Evolutionary conservation across 768 basidiomycete genomes (phyloP).

Genomic region (Mycena rosella): DNA sequence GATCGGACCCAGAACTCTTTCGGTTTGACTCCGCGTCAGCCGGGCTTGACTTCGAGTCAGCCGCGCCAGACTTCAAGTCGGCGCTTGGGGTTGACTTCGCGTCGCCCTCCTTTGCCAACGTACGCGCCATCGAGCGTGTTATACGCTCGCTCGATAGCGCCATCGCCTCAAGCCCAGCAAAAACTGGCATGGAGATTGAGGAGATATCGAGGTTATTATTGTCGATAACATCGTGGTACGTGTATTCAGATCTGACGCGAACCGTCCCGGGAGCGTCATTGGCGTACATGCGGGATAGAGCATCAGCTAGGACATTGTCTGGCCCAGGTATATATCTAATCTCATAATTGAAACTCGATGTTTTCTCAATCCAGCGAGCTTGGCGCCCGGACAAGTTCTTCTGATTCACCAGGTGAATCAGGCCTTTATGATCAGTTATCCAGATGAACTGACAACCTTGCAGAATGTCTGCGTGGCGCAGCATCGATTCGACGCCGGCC

Average conservation of each 20-base stretch:
- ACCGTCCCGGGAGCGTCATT: conserved; percentile 3
- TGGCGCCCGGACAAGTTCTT: not conserved
- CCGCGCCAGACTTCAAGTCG: too few species aligned
- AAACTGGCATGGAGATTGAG: too few species aligned
- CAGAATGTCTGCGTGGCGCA: not conserved
- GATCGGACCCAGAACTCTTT: too few species aligned
- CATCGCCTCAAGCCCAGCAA: too few species aligned
- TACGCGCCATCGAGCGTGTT: too few species aligned
- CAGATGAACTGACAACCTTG: not conserved
- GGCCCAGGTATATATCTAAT: not conserved
- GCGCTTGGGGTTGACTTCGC: too few species aligned
- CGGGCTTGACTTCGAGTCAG: too few species aligned
- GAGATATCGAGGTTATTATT: too few species aligned
- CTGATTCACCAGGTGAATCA: not conserved
- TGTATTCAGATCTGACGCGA: not conserved
- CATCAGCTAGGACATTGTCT: not conserved
- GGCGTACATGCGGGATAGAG: not conserved
- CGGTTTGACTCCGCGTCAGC: too few species aligned
- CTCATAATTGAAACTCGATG: not conserved
- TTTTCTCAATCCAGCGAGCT: not conserved
- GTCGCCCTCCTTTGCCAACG: too few species aligned
- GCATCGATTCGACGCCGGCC: not conserved
- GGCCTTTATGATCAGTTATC: not conserved
- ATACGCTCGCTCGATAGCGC: too few species aligned
- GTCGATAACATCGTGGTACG: conserved; percentile 4